These are phyloP conservation scores for Garcia nutans DNA, from an alignment of 345 rosid species.

Conservation along the genomic window DNA sequence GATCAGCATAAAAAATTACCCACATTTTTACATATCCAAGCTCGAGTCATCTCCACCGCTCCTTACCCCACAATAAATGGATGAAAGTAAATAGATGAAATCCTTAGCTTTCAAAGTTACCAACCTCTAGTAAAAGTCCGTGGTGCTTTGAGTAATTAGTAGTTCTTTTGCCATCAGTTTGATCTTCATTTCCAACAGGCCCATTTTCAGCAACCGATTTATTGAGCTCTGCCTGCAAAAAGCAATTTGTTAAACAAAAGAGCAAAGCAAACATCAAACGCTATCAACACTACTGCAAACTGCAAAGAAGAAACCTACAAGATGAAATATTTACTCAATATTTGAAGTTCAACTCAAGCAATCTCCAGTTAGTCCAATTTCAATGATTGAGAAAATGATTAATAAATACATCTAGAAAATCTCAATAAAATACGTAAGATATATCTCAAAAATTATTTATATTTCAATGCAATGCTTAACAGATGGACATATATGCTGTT, in stretches of 20 bases:
- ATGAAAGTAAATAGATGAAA: background rate
- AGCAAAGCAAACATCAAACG: conserved; percentile 13
- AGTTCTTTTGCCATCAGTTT: conserved; percentile 32
- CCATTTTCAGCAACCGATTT: conserved; percentile 46
- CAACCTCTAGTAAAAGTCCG: conserved; percentile 67
- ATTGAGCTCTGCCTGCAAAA: conserved; percentile 70
- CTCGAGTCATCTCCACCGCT: background rate
- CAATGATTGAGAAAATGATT: background rate
- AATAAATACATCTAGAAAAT: background rate
- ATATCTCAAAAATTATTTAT: too few relatives aligned
- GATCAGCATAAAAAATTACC: background rate
- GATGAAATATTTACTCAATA: background rate
- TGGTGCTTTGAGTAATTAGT: conserved; percentile 58
- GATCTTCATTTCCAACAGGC: conserved; percentile 32
- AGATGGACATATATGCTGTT: background rate
- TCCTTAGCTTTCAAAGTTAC: conserved; percentile 4
- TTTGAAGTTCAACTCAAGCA: background rate
- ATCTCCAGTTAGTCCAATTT: background rate
- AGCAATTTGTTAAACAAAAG: conserved; percentile 16
- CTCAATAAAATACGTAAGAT: too few relatives aligned
- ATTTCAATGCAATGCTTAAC: too few relatives aligned
- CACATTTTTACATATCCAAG: background rate
- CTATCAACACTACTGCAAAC: background rate
- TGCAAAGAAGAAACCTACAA: background rate
- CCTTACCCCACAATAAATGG: background rate